A percentile compares a stretch with the other conserved stretches of the same genome.
phyloP scores from a whole-genome alignment of 305 asterid species.

The Plantago rigida region DNA sequence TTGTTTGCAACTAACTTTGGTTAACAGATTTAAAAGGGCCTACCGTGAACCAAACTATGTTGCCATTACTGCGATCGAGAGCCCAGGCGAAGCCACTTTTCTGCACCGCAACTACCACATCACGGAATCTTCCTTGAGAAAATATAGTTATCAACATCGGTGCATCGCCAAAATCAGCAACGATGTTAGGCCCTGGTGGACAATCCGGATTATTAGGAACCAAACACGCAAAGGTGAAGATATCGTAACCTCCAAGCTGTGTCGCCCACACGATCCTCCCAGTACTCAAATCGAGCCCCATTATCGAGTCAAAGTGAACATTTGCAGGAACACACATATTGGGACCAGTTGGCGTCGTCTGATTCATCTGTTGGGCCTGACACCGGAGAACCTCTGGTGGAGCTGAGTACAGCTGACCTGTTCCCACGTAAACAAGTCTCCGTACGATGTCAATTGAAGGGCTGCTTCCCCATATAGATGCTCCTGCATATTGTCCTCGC shows the following conservation, averaged over 20 bases:
- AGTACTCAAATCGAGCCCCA: conserved; percentile 42
- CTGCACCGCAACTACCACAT: conserved; percentile 63
- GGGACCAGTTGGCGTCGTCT: conserved; percentile 32
- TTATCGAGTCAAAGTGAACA: conserved; percentile 45
- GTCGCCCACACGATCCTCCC: conserved; percentile 50
- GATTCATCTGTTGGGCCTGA: conserved; percentile 45
- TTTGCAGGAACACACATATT: conserved; percentile 50
- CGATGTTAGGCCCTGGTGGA: conserved; percentile 65
- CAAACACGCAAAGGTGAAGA: conserved; percentile 48
- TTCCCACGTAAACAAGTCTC: conserved; percentile 42
- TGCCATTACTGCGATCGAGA: conserved; percentile 51
- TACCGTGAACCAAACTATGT: conserved; percentile 43
- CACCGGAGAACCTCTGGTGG: conserved; percentile 50
- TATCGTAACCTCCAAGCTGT: conserved; percentile 55
- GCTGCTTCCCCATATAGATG: conserved; percentile 72
- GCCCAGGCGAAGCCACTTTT: conserved; percentile 75
- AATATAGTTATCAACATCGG: conserved; percentile 51
- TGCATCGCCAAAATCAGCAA: conserved; percentile 83
- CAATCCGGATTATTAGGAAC: conserved; percentile 58
- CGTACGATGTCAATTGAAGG: conserved; percentile 49
- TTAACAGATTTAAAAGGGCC: too few relatives aligned
- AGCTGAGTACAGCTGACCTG: conserved; percentile 58
- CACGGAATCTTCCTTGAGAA: conserved; percentile 30
- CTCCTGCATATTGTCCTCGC: conserved; percentile 53
- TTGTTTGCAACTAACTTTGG: too few relatives aligned